Evolutionary conservation across 1,139 yeast species (phyloP), one percentile per base, ranked within the genome.

Genomic region (Groenewaldozyma sp.): DNA sequence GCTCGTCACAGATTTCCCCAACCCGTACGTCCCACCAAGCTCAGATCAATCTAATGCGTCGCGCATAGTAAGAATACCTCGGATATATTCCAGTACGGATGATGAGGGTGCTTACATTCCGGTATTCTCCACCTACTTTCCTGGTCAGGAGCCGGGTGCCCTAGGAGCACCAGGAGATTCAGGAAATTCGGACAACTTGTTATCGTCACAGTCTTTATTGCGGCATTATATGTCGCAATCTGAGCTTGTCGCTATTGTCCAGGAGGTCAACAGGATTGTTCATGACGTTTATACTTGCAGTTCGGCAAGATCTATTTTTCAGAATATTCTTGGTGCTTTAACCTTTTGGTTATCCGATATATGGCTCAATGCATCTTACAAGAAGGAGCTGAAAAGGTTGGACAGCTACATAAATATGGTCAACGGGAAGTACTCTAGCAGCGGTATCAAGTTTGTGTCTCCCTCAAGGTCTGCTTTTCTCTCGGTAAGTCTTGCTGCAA

Each of bases 71-170:
- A 56, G 91, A 38, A 66, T 82, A 2, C 88, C 56, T 1, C 88
- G 22, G 53, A 88, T 47, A 45, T 66, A 5, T 76, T 63, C 42
- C 20, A 27, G 24, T n/a, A 26, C 33, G 4, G 33, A 21, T 44
- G 34, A 36, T 41, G 67, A 59, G 29, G 51, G n/a, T 31, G 36
- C 21, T 24, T 38, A 37, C 47, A 27, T 63, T 29, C 88, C 91
- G 1, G 76, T 70, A 51, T 82, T 81, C 52, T 76, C 84, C 9
- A 57, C 60, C 1, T 57, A 51, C 19, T 54, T 68, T 2, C 93
- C 88, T 0, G 93, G 94, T 0, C 48, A 45, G 2, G 93, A 82
- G 51, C 76, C 80, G 1, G 88, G 82, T 1, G 86, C 86, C 0
- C 53, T 69, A 9, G 51, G 64, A n/a, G 59, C 41, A 3, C n/a